Conservation (phyloP, 164 flowering plant species). For the Magnolia changhungtana region DNA sequence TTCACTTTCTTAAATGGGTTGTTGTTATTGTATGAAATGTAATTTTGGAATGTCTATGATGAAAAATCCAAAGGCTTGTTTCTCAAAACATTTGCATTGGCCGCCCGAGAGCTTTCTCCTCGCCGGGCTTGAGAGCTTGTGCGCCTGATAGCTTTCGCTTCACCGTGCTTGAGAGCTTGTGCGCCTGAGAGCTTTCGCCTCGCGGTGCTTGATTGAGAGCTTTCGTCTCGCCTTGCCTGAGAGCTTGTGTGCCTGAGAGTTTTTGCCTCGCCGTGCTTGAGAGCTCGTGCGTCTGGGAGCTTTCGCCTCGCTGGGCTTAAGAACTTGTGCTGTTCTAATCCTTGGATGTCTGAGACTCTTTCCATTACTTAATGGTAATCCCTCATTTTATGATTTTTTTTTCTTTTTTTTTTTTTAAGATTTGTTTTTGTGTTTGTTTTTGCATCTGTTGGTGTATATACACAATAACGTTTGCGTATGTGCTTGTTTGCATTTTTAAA, state of each 20-base stretch:
- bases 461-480: background rate
- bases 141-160: background rate
- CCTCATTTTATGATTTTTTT: background rate
- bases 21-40: background rate
- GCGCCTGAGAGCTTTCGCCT: slow-evolving; percentile 54
- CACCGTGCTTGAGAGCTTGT: background rate
- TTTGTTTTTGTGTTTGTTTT: background rate
- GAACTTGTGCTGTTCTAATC: slow-evolving; percentile 51
- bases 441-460: background rate
- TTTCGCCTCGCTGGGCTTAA: slow-evolving; percentile 42
- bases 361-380: background rate
- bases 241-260: slow-evolving; percentile 28
- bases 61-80: slow-evolving; percentile 48
- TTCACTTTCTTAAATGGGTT: background rate
- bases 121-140: slow-evolving; percentile 17
- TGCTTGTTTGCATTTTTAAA: background rate
- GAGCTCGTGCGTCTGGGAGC: slow-evolving; percentile 14
- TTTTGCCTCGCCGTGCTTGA: slow-evolving; percentile 33
- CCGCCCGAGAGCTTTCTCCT: slow-evolving; percentile 68
- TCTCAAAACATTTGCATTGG: slow-evolving; percentile 70
- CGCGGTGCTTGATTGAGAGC: no score
- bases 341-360: slow-evolving; percentile 44
- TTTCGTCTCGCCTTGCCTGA: background rate
- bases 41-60: slow-evolving; percentile 27
- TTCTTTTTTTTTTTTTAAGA: background rate